Evolutionary conservation across 2,329 filamentous ascomycete genomes (phyloP), one percentile per base, ranked within the genome.

Genomic region (Pseudocercospora musae): DNA sequence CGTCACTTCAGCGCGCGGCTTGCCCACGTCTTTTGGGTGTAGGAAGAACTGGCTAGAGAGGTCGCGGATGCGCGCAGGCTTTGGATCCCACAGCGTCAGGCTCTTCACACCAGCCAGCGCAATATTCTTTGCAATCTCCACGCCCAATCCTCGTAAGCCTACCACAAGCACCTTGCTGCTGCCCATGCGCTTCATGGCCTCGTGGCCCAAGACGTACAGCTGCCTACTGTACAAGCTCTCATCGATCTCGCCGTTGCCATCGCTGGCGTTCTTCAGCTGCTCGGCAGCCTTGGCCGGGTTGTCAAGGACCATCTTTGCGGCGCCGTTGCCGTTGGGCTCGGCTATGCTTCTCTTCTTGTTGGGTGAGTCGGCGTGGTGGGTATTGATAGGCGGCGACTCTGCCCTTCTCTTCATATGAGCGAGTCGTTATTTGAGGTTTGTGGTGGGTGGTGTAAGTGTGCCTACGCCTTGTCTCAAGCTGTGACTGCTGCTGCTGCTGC

Each of bases 111-210:
- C 95, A 71, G 95, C 95, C 71, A 99, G 88, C 63, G 95, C 95
- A 73, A 99, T 92, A 74, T 99, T 99, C 85, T 99, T 99, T 74
- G 95, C 94, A 72, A 99, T 95, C 80, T 99, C 95, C 60, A 97
- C 94, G 81, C 95, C 95, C 44, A 99, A 85, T 57, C 95, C 95
- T 77, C 95, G 94, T 69, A 98, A 82, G 67, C 95, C 95, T 66
- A 94, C 90, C 60, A 99, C 84, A 58, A 99, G 89, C 63, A 99
- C 86, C 75, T 98, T 96, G 59, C 95, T 98, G 65, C 92, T 91
- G 73, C 93, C 87, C 95, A 99, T 99, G 73, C 95, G 92, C 84
- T 96, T 98, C 95, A 99, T 99, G 69, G 95, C 87, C 77, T 89
- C 87, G 74, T 89, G 87, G 60, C 95, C 87, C 60, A 89, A 84